Base-by-base conservation (phyloP, 257 asterid species). In the Paraleonurus japonicus region DNA sequence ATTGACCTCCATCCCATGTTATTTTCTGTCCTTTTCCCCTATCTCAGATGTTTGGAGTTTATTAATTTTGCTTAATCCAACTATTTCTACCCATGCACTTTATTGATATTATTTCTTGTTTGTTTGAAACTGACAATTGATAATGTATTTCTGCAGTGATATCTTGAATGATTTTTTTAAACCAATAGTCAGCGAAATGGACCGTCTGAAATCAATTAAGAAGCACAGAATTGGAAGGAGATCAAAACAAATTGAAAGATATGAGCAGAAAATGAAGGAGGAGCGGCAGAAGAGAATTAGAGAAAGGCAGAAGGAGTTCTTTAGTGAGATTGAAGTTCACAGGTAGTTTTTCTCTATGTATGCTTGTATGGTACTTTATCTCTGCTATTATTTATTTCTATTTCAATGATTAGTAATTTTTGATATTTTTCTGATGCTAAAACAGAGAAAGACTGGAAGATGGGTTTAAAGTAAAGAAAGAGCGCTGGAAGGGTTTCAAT, bases 231-330 rank as follows among this genome's bases (percentile, higher is more conserved):
- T 95, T 35, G 99, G 99, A 58, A 92, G 99, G 93, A 87, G 94
- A 80, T 92, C 99, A 26, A 95, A 92, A 78, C 98, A 95, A 82
- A 72, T 88, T 41, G 99, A 95, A 83, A 85, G 95, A 78, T 95
- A 88, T 77, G 99, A 95, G 78, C 98, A 85, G 85, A 95, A 83
- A 81, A 95, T 95, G 98, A 95, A 95, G 84, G 99, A 95, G 87
- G 99, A 95, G 81, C 93, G 99, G 12, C 96, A 88, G 55, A 89
- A 84, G 90, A 87, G 99, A 83, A 86, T 85, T 61, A 93, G 90
- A 70, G 99, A 92, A 82, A 83, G 97, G 80, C 99, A 95, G 90
- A 95, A 89, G 86, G 99, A 92, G 43, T 95, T 95, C 85, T 95
- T 95, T 70, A 85, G 90, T 55, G 99, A 95, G 84, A 80, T 95